Conservation (phyloP, 192 early-diverging fungal species). For the Geosiphon pyriformis region DNA sequence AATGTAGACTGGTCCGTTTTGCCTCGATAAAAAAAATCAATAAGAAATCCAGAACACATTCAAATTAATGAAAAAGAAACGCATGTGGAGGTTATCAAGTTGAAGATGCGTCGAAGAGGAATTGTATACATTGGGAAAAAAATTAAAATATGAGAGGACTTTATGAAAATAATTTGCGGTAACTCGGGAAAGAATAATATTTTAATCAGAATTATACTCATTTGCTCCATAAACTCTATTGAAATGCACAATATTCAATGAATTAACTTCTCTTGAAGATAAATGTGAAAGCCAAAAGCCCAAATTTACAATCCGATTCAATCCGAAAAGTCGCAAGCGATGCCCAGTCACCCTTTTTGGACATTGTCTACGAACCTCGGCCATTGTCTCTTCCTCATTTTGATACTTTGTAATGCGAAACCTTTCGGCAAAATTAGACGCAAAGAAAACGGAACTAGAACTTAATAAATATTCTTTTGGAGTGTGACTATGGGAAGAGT, state of each 20-base stretch:
- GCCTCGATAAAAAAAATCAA: background rate
- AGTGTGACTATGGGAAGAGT: too few species aligned
- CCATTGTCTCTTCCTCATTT: constrained; percentile 21
- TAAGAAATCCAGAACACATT: constrained; percentile 4
- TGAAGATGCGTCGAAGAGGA: constrained; percentile 23
- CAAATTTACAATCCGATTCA: too few species aligned
- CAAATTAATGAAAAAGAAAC: constrained; percentile 19
- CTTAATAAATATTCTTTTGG: background rate
- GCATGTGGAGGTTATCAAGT: constrained; percentile 22
- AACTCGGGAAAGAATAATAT: constrained; percentile 7
- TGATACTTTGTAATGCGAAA: background rate
- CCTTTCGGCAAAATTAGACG: background rate
- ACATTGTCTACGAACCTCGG: constrained; percentile 33
- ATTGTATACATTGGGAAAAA: constrained; percentile 11
- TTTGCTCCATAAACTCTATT: background rate
- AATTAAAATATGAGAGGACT: constrained; percentile 21
- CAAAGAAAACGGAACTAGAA: background rate
- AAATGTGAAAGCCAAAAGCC: too few species aligned
- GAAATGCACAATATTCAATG: too few species aligned
- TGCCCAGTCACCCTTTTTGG: constrained; percentile 31
- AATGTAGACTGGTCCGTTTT: constrained; percentile 11
- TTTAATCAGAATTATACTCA: constrained; percentile 4
- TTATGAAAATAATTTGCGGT: too few species aligned
- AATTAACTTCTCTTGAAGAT: too few species aligned
- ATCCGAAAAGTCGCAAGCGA: constrained; percentile 39